Base-by-base conservation (phyloP, 192 early-diverging fungal species). In the Helicostylum pulchrum region DNA sequence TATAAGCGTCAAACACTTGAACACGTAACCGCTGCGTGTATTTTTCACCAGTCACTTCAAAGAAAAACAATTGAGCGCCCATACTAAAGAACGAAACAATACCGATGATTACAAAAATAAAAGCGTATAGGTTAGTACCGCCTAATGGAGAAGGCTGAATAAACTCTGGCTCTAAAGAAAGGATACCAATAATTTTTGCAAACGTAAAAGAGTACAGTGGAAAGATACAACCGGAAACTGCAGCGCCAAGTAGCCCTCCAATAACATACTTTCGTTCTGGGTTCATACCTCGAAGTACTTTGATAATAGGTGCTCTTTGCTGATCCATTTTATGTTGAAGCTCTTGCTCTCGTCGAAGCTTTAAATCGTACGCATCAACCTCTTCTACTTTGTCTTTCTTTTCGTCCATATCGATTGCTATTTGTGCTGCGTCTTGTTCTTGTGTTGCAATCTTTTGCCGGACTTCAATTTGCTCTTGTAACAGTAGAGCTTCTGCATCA, bases 171-270 rank as follows among this genome's bases (percentile, higher is more conserved):
- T 8, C 4, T 7, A 19, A 15, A 51, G 23, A 53, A 36, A 53
- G 49, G 52, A 52, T 53, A 34, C 32, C 47, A 21, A 61, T 52
- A 31, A 60, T 42, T 50, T 31, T 0, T 26, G 32, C 20, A 31
- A 87, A 88, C 65, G 88, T 73, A 19, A 89, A 67, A 32, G 92
- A 84, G 70, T 92, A 95, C 15, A 86, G 62, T 9, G 94, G 94
- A 63, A 90, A 83, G n/a, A 89, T 46, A 12, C 78, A 80, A 51
- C 92, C 94, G 67, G 85, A 87, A 43, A 88, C 63, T 15, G 80
- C 67, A n/a, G 89, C 78, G 19, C 80, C 79, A 20, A 90, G 42
- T 6, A 77, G 49, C 48, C 88, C 93, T 7, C 87, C 52, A 23
- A 78, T 20, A 19, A 94, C 60, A 5, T 77, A 44, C 10, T 19